These are phyloP conservation scores for Eimeria brunetti DNA, from an alignment of 169 alveolate genomes.

Conservation along the genomic window DNA sequence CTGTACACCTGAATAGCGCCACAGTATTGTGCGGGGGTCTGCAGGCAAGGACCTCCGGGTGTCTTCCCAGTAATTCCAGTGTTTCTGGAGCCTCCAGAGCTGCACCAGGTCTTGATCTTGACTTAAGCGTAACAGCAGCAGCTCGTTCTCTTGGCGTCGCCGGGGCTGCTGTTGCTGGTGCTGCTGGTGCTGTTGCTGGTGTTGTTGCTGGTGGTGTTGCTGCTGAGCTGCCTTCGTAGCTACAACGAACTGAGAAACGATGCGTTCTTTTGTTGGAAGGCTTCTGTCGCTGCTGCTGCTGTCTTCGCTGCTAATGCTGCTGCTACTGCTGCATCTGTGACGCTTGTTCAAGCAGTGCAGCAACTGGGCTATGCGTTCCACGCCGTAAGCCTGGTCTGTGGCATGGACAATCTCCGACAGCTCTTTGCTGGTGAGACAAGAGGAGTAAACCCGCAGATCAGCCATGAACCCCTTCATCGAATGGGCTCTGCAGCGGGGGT, in stretches of 20 bases:
- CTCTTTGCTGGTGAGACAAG: slow-evolving; percentile 13
- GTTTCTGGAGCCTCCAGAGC: slow-evolving; percentile 58
- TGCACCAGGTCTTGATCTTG: slow-evolving; percentile 37
- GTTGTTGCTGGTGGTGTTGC: not conserved
- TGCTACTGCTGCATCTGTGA: slow-evolving; percentile 13
- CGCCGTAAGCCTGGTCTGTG: slow-evolving; percentile 35
- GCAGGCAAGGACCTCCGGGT: slow-evolving; percentile 40
- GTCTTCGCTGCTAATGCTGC: not conserved
- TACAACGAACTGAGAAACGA: not conserved
- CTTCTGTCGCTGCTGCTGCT: not conserved
- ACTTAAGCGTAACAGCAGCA: slow-evolving; percentile 42
- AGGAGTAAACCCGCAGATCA: slow-evolving; percentile 26
- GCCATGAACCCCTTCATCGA: slow-evolving; percentile 48
- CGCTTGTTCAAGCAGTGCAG: slow-evolving; percentile 44
- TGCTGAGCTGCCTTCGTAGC: not conserved
- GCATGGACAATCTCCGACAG: not conserved
- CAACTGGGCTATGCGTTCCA: slow-evolving; percentile 50
- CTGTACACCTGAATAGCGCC: slow-evolving; percentile 46
- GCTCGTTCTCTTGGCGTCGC: not conserved
- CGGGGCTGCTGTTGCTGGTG: slow-evolving; percentile 24
- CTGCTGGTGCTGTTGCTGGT: not conserved
- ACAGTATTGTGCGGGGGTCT: slow-evolving; percentile 45
- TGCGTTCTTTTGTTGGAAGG: not conserved
- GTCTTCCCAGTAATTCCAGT: slow-evolving; percentile 53
- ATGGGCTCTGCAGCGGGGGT: slow-evolving; percentile 57